These are phyloP conservation scores for Colletotrichum magnum DNA, from an alignment of 2,329 filamentous ascomycete species.

Conservation along the genomic window DNA sequence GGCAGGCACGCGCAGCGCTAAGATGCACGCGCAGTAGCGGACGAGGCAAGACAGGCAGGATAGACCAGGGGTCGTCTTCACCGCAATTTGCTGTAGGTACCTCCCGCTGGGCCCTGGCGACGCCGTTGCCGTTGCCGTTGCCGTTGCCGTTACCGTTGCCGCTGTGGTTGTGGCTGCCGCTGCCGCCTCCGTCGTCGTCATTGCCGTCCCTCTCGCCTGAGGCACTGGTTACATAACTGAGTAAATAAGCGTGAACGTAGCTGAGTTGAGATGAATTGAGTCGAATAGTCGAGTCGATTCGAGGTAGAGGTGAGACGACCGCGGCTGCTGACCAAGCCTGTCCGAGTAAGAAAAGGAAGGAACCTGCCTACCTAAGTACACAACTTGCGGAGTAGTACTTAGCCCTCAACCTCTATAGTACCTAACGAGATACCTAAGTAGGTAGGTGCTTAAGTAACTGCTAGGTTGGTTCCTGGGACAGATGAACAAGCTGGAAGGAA, in stretches of 20 bases:
- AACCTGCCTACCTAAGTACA: not conserved
- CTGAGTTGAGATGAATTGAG: no score
- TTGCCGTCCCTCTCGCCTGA: no score
- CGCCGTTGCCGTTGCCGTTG: conserved; percentile 30
- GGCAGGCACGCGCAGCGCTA: conserved; percentile 26
- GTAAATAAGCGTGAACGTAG: no score
- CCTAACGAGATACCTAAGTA: not conserved
- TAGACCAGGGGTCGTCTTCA: conserved; percentile 31
- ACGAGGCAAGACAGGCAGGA: conserved; percentile 14
- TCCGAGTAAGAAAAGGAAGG: conserved; percentile 11
- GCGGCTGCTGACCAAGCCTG: conserved; percentile 33
- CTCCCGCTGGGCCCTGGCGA: not conserved
- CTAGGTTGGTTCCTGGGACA: not conserved
- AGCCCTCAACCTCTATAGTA: not conserved
- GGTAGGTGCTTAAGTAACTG: not conserved
- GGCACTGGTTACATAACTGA: no score
- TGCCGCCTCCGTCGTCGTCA: not conserved
- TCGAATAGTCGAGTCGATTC: no score
- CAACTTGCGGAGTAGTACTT: not conserved
- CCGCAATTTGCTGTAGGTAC: conserved; percentile 30
- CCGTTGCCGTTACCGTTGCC: conserved; percentile 18
- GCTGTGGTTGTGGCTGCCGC: conserved; percentile 7
- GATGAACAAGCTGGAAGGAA: no score
- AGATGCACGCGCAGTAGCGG: conserved; percentile 15
- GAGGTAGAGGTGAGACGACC: no score